These are phyloP conservation scores for Pseudogymnoascus sp. DNA, from an alignment of 2,329 filamentous ascomycete species.

Conservation along the genomic window DNA sequence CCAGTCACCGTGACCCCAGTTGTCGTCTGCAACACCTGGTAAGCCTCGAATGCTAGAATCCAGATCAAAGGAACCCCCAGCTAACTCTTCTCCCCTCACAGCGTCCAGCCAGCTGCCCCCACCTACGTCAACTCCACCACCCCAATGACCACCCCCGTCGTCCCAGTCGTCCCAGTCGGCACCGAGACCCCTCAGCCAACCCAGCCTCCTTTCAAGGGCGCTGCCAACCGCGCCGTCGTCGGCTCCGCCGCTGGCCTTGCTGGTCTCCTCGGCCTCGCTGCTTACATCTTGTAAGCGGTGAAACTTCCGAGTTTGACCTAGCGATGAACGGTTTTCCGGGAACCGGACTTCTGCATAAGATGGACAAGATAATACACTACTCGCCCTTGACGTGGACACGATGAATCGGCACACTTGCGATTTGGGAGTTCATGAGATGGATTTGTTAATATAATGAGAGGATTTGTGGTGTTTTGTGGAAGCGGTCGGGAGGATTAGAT, in stretches of 20 bases:
- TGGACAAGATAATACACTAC: background rate
- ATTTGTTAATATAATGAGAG: background rate
- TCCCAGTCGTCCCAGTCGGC: constrained; percentile 12
- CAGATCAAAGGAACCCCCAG: background rate
- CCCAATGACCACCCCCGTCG: constrained; percentile 23
- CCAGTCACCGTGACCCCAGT: constrained; percentile 44
- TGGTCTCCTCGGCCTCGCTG: constrained; percentile 51
- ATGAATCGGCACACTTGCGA: background rate
- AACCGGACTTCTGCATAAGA: background rate
- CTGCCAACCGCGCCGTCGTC: constrained; percentile 47
- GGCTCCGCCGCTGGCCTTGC: constrained; percentile 51
- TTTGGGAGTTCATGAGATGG: background rate
- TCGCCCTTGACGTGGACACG: background rate
- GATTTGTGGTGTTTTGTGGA: background rate
- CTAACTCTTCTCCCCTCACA: constrained; percentile 14
- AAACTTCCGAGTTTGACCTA: too few relatives aligned
- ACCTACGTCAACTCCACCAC: constrained; percentile 18
- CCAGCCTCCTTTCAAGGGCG: constrained; percentile 39
- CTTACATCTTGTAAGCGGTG: constrained; percentile 29
- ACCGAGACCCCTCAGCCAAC: constrained; percentile 21
- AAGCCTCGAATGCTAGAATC: constrained; percentile 19
- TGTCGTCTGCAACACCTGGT: constrained; percentile 48
- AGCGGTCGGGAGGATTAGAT: background rate
- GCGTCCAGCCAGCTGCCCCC: constrained; percentile 13
- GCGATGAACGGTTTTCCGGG: too few relatives aligned